Evolutionary conservation across 257 asterid genomes (phyloP), one percentile per base, ranked within the genome.

Genomic region (Nicotiana tomentosiformis): DNA sequence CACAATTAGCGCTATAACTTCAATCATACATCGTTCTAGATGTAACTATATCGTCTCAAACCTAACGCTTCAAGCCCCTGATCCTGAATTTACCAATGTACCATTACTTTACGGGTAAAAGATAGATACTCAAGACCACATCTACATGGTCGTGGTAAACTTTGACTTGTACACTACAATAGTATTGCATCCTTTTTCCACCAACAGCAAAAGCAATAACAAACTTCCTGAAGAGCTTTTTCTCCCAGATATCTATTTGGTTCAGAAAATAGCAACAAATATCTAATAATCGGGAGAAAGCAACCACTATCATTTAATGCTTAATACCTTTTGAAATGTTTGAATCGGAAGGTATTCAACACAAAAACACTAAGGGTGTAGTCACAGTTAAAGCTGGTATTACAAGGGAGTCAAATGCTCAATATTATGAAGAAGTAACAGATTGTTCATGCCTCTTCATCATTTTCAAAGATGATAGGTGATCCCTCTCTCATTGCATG

Each of bases 241-340:
- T 49, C 61, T 51, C 46, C 61, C 64, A 29, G 4, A 33, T 76
- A 15, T 29, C 46, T 18, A 76, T 76, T 76, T 51, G 80, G 16
- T 51, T 29, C 62, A 29, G 26, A 51, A 76, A 49, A 76, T 76
- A 76, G 64, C 64, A 29, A 76, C 9, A 76, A 51, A 12, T 39
- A 51, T 76, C 4, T 76, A 53, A 76, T 29, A 49, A 49, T 26
- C 1, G 15, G 61, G 79, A 29, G 61, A 72, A 72, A 72, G 35
- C 60, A 72, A 29, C 30, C 43, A 51, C 43, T 10, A 76, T 51
- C 39, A 76, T 51, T 29, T 7, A 15, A 53, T 74, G 16, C 80
- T 51, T 51, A 76, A 76, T 51, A 51, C 16, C 64, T 51, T 76
- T 76, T 72, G 61, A 72, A 70, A 72, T 72, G 79, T 49, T 46